Percentiles rank a stretch among this genome's conserved stretches.
These are phyloP conservation scores for baker's yeast (Saccharomyces cerevisiae) DNA, from an alignment of 805 yeast species.

Conservation along the genomic window DNA sequence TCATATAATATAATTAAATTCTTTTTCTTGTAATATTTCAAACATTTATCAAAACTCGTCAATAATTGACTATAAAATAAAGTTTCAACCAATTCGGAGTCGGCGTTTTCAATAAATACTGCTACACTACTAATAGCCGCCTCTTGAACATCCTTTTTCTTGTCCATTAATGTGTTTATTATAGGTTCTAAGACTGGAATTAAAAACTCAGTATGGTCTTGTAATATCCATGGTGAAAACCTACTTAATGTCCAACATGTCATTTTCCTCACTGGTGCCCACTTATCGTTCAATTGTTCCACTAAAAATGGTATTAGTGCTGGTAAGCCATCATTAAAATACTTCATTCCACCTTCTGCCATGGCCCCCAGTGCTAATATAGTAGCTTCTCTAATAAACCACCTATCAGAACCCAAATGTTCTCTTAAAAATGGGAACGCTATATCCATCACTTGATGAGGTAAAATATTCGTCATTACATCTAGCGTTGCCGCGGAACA, in stretches of 20 bases:
- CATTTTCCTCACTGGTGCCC: conserved; percentile 84
- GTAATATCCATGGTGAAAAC: conserved; percentile 73
- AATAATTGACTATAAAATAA: conserved; percentile 56
- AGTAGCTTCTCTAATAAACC: conserved; percentile 91
- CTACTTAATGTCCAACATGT: conserved; percentile 93
- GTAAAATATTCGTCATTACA: conserved; percentile 58
- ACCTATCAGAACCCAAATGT: conserved; percentile 56
- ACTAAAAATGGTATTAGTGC: conserved; percentile 77
- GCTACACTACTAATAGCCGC: conserved; percentile 86
- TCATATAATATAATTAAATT: conserved; percentile 80
- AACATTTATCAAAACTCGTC: conserved; percentile 64
- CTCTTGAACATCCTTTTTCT: conserved; percentile 88
- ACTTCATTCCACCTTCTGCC: conserved; percentile 76
- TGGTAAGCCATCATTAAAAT: conserved; percentile 65
- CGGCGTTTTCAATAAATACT: conserved; percentile 71
- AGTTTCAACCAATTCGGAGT: conserved; percentile 50
- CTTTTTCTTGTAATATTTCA: conserved; percentile 68
- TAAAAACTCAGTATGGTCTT: conserved; percentile 61
- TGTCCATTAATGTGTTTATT: conserved; percentile 67
- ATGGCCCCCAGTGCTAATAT: conserved; percentile 93
- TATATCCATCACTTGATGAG: conserved; percentile 55
- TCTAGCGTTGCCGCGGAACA: conserved; percentile 93
- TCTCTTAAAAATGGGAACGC: conserved; percentile 71
- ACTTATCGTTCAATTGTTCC: conserved; percentile 62
- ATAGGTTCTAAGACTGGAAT: conserved; percentile 72